phyloP scores from a whole-genome alignment of 495 filamentous ascomycete species.

The Xylaria curta region DNA sequence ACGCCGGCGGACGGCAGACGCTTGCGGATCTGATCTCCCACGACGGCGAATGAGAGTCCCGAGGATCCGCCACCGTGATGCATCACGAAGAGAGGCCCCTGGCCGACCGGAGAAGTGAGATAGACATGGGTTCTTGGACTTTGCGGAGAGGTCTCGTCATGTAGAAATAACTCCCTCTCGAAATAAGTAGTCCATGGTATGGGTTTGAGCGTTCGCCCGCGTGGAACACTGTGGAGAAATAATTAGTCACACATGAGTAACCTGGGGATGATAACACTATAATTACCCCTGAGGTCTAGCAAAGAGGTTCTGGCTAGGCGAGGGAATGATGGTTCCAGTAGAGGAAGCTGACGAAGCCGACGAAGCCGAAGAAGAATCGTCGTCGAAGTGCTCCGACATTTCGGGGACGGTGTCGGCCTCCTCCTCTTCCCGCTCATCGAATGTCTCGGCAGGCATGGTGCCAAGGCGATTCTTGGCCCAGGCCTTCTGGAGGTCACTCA shows the following conservation, averaged over 20 bases:
- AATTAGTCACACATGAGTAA: slow-evolving; percentile 32
- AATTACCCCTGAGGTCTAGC: slow-evolving; percentile 69
- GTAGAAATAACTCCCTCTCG: slow-evolving; percentile 78
- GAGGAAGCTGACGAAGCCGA: slow-evolving; percentile 83
- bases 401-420: slow-evolving; percentile 53
- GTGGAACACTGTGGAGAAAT: slow-evolving; percentile 39
- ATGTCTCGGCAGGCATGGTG: slow-evolving; percentile 61
- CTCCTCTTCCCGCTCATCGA: slow-evolving; percentile 60
- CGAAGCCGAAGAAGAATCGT: slow-evolving; percentile 76
- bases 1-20: slow-evolving; percentile 81
- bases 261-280: slow-evolving; percentile 25
- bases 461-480: slow-evolving; percentile 82
- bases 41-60: slow-evolving; percentile 83
- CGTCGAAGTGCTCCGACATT: slow-evolving; percentile 57
- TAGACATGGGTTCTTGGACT: slow-evolving; percentile 80
- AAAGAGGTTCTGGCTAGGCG: slow-evolving; percentile 74
- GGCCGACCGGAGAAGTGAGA: slow-evolving; percentile 67
- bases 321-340: slow-evolving; percentile 86
- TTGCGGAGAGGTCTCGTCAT: slow-evolving; percentile 41
- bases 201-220: slow-evolving; percentile 54
- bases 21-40: slow-evolving; percentile 77
- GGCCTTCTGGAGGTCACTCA: slow-evolving; percentile 87
- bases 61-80: slow-evolving; percentile 93
- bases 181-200: slow-evolving; percentile 93
- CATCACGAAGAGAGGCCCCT: slow-evolving; percentile 81